Evolutionary conservation across 257 asterid genomes (phyloP).

Genomic region (Gardenia jasminoides): DNA sequence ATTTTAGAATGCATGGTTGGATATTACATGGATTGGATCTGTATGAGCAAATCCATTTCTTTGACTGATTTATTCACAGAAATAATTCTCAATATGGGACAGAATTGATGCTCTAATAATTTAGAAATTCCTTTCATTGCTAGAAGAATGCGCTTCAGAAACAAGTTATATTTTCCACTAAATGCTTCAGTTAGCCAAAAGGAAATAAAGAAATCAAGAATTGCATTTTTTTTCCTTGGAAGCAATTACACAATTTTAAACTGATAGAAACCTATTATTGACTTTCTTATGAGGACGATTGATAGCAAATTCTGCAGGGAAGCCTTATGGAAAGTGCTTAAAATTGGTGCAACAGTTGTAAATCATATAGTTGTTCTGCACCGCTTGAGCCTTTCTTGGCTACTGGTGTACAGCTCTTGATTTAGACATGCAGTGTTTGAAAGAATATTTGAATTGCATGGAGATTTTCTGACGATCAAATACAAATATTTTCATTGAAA

Average conservation of each 20-base stretch:
- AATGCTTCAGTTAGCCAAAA: not conserved
- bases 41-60: not conserved
- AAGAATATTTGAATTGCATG: slow-evolving; percentile 4
- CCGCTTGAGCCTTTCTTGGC: slow-evolving; percentile 31
- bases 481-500: slow-evolving; percentile 16
- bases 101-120: not conserved
- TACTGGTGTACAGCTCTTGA: slow-evolving; percentile 28
- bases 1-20: not conserved
- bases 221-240: too few relatives aligned
- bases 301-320: slow-evolving; percentile 26
- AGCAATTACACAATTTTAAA: not conserved
- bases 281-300: not conserved
- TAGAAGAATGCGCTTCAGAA: not conserved
- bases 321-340: slow-evolving; percentile 35
- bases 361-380: slow-evolving; percentile 37
- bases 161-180: not conserved
- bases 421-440: slow-evolving; percentile 29
- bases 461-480: slow-evolving; percentile 4
- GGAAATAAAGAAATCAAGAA: not conserved
- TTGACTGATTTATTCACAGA: not conserved
- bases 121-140: not conserved
- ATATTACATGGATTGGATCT: not conserved
- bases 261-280: too few relatives aligned
- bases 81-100: not conserved
- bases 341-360: slow-evolving; percentile 43